Base-by-base conservation (phyloP, 768 basidiomycete genomes). In the Calvatia gigantea region DNA sequence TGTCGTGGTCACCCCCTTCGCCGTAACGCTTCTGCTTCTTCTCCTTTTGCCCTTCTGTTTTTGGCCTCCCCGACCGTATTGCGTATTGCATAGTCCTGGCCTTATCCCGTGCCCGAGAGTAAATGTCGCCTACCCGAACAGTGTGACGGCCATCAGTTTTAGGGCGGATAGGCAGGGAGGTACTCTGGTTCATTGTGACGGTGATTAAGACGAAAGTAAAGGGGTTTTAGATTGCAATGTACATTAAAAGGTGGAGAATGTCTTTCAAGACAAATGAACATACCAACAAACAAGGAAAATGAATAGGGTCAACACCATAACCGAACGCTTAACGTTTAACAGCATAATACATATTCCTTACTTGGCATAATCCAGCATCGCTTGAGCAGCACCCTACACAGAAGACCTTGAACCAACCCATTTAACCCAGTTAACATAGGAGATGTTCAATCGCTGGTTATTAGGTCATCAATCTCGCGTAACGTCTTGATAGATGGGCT, bases 401-500 rank as follows among this genome's bases (percentile, higher is more conserved):
- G n/a, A n/a, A n/a, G n/a, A n/a, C n/a, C n/a, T n/a, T n/a, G n/a
- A n/a, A n/a, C n/a, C n/a, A n/a, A n/a, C n/a, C n/a, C n/a, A n/a
- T n/a, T n/a, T n/a, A n/a, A n/a, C n/a, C n/a, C n/a, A n/a, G n/a
- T n/a, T n/a, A n/a, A n/a, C n/a, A n/a, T n/a, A n/a, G n/a, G n/a
- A n/a, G n/a, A n/a, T n/a, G n/a, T n/a, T n/a, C n/a, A n/a, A n/a
- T n/a, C n/a, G n/a, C n/a, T n/a, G n/a, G 41, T 11, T 42, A 21
- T 12, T 21, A 42, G 41, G 12, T 11, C 25, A 21, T 5, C 21
- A 6, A 54, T 37, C 12, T 69, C 67, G 65, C 70, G 74, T 63
- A 82, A 66, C 6, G 72, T 75, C 31, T 73, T 73, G 51, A 81
- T 64, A 19, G 78, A 77, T 0, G 80, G 81, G 3, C 73, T 66